A percentile compares a stretch with the other conserved stretches of the same genome.
phyloP scores from a whole-genome alignment of 805 yeast species.

The Saccharomycopsis sp. region DNA sequence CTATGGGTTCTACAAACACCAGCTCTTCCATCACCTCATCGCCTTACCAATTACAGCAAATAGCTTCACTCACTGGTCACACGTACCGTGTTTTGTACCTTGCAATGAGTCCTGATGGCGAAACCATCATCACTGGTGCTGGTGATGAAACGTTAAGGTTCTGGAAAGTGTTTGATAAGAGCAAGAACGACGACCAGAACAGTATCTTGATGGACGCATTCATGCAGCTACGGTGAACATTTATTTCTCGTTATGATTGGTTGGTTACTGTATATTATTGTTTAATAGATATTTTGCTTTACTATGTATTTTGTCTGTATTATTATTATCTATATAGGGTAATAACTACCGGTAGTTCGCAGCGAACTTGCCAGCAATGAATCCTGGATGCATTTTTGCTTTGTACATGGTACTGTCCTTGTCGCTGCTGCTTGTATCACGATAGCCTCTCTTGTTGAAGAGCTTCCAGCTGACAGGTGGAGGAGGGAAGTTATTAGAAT shows the following conservation, averaged over 20 bases:
- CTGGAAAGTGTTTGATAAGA: conserved; percentile 91
- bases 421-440: neutral
- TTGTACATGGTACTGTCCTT: neutral
- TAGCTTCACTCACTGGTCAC: conserved; percentile 91
- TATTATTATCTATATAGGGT: neutral
- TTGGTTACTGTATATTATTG: neutral
- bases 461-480: neutral
- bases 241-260: neutral
- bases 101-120: conserved; percentile 91
- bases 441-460: neutral
- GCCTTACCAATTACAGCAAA: conserved; percentile 55
- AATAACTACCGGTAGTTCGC: neutral
- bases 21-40: conserved; percentile 22
- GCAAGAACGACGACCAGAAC: conserved; percentile 49
- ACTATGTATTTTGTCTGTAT: no score
- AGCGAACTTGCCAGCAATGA: neutral
- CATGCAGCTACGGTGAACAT: conserved; percentile 62
- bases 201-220: conserved; percentile 69
- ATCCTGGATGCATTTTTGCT: conserved; percentile 1
- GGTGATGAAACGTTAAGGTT: conserved; percentile 95
- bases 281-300: neutral
- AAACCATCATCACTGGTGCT: conserved; percentile 95
- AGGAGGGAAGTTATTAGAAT: neutral
- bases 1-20: neutral
- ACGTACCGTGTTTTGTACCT: conserved; percentile 86